phyloP scores from a whole-genome alignment of 2,329 filamentous ascomycete genomes.

The Colletotrichum caudatum region DNA sequence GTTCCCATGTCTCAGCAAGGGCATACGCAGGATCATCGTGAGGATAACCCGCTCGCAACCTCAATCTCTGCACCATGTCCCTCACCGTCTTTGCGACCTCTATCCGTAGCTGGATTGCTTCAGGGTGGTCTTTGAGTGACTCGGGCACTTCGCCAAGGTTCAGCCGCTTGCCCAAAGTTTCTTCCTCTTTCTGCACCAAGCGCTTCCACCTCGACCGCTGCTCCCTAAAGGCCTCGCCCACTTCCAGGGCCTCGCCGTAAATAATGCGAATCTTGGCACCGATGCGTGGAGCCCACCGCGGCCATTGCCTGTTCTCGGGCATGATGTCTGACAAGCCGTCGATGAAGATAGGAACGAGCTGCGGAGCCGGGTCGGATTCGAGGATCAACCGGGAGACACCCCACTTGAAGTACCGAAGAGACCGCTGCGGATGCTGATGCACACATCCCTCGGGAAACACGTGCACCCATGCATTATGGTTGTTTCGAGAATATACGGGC shows the following conservation, averaged over 20 bases:
- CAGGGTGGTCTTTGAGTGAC: slow-evolving; percentile 74
- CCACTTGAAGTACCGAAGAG: slow-evolving; percentile 99
- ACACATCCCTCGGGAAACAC: slow-evolving; percentile 96
- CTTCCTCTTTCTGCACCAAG: slow-evolving; percentile 66
- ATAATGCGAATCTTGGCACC: slow-evolving; percentile 78
- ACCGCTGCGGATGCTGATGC: slow-evolving; percentile 83
- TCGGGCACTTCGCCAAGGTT: slow-evolving; percentile 71
- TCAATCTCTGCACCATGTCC: slow-evolving; percentile 82
- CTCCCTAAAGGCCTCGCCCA: slow-evolving; percentile 81
- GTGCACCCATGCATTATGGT: slow-evolving; percentile 88
- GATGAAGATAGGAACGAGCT: slow-evolving; percentile 93
- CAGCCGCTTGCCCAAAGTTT: slow-evolving; percentile 41
- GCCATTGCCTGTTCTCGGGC: slow-evolving; percentile 84
- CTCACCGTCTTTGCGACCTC: slow-evolving; percentile 85
- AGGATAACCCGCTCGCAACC: slow-evolving; percentile 76
- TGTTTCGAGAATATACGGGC: slow-evolving; percentile 76
- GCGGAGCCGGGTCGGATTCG: slow-evolving; percentile 87
- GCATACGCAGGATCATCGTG: slow-evolving; percentile 84
- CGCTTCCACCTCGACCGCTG: slow-evolving; percentile 80
- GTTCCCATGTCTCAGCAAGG: slow-evolving; percentile 83
- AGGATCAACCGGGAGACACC: slow-evolving; percentile 91
- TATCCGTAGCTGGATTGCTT: slow-evolving; percentile 77
- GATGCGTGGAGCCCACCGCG: slow-evolving; percentile 82
- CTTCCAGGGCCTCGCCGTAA: slow-evolving; percentile 83
- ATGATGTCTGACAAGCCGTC: slow-evolving; percentile 91